phyloP scores from a whole-genome alignment of 78 protist species.

The Pelomyxa schiedti region DNA sequence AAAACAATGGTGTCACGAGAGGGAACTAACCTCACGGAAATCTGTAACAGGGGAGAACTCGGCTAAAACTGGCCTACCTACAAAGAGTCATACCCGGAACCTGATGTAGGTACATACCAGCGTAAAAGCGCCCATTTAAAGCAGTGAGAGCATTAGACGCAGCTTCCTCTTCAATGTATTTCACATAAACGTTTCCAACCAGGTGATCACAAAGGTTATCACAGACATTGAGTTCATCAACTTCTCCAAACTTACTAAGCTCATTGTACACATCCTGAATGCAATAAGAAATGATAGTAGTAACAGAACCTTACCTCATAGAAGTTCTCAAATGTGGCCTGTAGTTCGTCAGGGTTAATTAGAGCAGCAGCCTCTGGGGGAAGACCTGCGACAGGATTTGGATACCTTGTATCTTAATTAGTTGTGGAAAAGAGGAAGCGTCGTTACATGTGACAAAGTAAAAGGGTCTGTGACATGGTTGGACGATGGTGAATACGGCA shows the following conservation, averaged over 20 bases:
- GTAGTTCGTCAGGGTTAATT: too few species aligned
- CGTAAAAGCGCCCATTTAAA: constrained; percentile 76
- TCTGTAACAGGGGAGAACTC: constrained; percentile 98
- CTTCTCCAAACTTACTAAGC: constrained; percentile 67
- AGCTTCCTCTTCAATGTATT: constrained; percentile 75
- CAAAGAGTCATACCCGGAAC: neutral
- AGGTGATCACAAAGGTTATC: constrained; percentile 93
- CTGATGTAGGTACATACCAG: constrained; percentile 12
- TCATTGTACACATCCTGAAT: constrained; percentile 83
- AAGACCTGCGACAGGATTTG: neutral
- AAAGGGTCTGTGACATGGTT: constrained; percentile 68
- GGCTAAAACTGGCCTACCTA: constrained; percentile 73
- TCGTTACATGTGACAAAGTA: constrained; percentile 81
- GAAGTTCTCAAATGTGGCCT: too few species aligned
- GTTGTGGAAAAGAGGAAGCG: too few species aligned
- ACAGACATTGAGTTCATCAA: constrained; percentile 75
- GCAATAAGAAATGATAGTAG: too few species aligned
- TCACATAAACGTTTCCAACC: constrained; percentile 93
- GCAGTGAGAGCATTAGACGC: constrained; percentile 72
- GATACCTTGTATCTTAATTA: too few species aligned
- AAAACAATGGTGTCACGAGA: neutral
- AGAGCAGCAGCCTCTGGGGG: too few species aligned
- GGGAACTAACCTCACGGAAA: constrained; percentile 80
- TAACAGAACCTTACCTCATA: too few species aligned
- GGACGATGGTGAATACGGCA: constrained; percentile 90